Conservation (phyloP, 768 basidiomycete species). For the Boletus pseudo-olivaceus region DNA sequence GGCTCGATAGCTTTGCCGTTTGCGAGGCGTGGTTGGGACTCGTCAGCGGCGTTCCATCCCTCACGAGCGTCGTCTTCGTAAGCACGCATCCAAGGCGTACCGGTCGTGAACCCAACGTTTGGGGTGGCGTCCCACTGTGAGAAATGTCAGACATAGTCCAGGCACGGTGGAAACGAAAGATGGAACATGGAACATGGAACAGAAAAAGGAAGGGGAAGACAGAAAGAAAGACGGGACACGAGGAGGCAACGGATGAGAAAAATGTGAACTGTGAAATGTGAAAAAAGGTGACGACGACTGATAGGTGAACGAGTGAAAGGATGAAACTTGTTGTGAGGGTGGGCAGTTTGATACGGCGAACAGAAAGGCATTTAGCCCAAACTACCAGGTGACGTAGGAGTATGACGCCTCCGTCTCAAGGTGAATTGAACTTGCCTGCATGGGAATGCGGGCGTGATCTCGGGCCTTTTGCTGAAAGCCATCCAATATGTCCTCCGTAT, state of each 20-base stretch:
- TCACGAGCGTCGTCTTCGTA: constrained; percentile 57
- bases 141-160: no score
- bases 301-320: no score
- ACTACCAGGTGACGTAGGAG: neutral
- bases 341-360: neutral
- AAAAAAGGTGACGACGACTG: no score
- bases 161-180: no score
- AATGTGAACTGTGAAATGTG: neutral
- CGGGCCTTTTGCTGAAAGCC: constrained; percentile 59
- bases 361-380: neutral
- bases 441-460: constrained; percentile 67
- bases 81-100: constrained; percentile 71
- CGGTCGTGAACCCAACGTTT: constrained; percentile 64
- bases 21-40: neutral
- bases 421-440: constrained; percentile 48
- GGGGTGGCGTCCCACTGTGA: constrained; percentile 51
- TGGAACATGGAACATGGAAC: neutral
- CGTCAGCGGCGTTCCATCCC: constrained; percentile 47
- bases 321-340: no score
- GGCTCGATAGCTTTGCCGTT: constrained; percentile 20
- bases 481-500: constrained; percentile 61
- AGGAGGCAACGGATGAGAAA: no score
- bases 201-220: no score
- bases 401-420: no score
- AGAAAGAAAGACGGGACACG: no score